Base-by-base conservation (phyloP, 1,284 basidiomycete species). In the Apiotrichum siamense region DNA sequence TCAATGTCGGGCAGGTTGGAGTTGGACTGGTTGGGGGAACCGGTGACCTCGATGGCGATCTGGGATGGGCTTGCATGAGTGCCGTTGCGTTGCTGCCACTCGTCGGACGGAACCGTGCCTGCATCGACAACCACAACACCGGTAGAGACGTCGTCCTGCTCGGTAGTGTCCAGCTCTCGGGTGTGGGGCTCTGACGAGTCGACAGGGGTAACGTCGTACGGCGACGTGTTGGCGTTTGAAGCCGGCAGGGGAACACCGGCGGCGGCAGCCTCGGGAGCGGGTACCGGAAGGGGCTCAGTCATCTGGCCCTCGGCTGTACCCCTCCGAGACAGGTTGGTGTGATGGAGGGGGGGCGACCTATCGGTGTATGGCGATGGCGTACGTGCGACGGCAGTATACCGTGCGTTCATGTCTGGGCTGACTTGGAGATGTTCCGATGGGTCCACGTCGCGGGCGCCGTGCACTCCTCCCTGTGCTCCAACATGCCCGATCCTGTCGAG, bases 401-500 rank as follows among this genome's bases (percentile, higher is more conserved):
- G 17, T 10, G 13, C 7, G 32, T 17, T 9, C 23, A 41, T 43
- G 26, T 53, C 55, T 7, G 55, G 55, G 33, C 42, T 48, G 23
- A 50, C 48, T 24, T 52, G 55, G 27, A 57, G 49, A 26, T 50
- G 55, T 42, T 57, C 51, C 15, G 41, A 32, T 20, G 53, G 49
- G 45, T 42, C 40, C 13, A 47, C 54, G 35, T 45, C 44, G 25
- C 40, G 37, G 37, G 20, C 10, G 33, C 33, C 33, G 9, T 15
- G 31, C 33, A 29, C 24, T 33, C 31, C 24, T 10, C 33, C 7
- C 17, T 18, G 5, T 9, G 20, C 26, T 10, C 54, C 51, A n/a
- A 37, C 46, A 36, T 57, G 55, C 20, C 51, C 44, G 18, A 57
- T 57, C 20, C 52, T 45, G 35, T 57, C 52, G 12, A 57, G 47